Evolutionary conservation across 352 stramenopile species (phyloP), one percentile per base, ranked within the genome.

Genomic region (Pythium phragmiticola): DNA sequence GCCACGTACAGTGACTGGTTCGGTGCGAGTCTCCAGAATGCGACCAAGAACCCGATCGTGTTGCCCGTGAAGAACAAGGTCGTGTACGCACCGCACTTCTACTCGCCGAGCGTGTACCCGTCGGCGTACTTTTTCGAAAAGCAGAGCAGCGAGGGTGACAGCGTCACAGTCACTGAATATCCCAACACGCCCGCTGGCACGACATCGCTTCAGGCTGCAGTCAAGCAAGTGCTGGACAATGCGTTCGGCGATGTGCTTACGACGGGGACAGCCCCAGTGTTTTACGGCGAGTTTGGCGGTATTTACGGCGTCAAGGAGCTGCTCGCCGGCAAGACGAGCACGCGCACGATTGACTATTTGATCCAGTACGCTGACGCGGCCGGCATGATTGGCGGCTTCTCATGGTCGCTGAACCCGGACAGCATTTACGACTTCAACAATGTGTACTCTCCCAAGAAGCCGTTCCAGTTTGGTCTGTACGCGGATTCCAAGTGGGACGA

Each of bases 211-310:
- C 74, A 89, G 56, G 52, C 51, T 12, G 81, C 82, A 3, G 63
- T 94, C 21, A 83, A 73, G 47, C 67, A 70, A 30, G 80, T 90
- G 52, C 65, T 94, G 23, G 79, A 94, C 60, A 72, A 80, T 30
- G 68, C 85, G 0, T 94, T 94, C 41, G 85, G 85, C 13, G 76
- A 82, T 7, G 69, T 70, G 1, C 71, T 91, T 21, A 76, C 70
- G n/a, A 71, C 71, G 14, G 69, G 39, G 12, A 77, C 76, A 17
- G 69, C 86, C 30, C 81, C 82, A 4, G 82, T 85, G 26, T 89
- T 92, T 57, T 92, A 87, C 57, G 84, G 84, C 19, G 82, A 92
- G 55, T 94, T 92, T 63, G 82, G 85, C 54, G 85, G 85, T n/a
- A 91, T 94, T 45, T 92, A 90, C 64, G 85, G 85, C 28, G 51